Conservation (phyloP, 164 flowering plant genomes). For the Vitis labrusca region DNA sequence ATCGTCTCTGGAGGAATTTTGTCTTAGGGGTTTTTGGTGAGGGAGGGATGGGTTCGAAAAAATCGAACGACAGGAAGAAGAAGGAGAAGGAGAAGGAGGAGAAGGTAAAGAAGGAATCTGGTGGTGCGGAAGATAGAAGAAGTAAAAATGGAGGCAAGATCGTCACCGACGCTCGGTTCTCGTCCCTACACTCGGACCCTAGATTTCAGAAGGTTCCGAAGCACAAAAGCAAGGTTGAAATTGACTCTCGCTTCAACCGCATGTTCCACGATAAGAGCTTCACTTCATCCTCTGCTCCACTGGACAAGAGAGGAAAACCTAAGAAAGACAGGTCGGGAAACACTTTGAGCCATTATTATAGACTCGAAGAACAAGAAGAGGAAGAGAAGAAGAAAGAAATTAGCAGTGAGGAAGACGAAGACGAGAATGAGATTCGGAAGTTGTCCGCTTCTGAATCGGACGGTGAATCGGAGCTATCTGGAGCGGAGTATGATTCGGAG, state of each 20-base stretch:
- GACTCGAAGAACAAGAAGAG: slow-evolving; percentile 38
- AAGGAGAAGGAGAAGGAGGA: slow-evolving; percentile 8
- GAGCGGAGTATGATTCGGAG: slow-evolving; percentile 11
- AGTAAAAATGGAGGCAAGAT: slow-evolving; percentile 14
- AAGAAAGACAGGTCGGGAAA: slow-evolving; percentile 24
- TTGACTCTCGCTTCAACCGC: slow-evolving; percentile 69
- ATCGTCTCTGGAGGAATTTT: not conserved
- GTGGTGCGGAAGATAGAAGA: slow-evolving; percentile 4
- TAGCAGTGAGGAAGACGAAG: slow-evolving; percentile 4
- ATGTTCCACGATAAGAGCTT: slow-evolving; percentile 61
- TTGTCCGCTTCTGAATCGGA: slow-evolving; percentile 10
- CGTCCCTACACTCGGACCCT: slow-evolving; percentile 71
- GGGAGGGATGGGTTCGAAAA: slow-evolving; percentile 19
- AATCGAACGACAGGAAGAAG: slow-evolving; percentile 10
- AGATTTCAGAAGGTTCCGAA: slow-evolving; percentile 63
- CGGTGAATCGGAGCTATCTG: slow-evolving; percentile 14
- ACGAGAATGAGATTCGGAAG: not conserved
- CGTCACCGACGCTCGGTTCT: slow-evolving; percentile 67
- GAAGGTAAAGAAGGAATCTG: not conserved
- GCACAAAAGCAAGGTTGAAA: slow-evolving; percentile 51
- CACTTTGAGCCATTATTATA: slow-evolving; percentile 57
- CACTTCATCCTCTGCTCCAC: slow-evolving; percentile 49
- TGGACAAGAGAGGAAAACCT: slow-evolving; percentile 77
- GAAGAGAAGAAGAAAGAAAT: slow-evolving; percentile 8
- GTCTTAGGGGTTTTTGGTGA: no score